phyloP scores from a whole-genome alignment of 1,139 yeast species.

The Chernovozyma aurita region DNA sequence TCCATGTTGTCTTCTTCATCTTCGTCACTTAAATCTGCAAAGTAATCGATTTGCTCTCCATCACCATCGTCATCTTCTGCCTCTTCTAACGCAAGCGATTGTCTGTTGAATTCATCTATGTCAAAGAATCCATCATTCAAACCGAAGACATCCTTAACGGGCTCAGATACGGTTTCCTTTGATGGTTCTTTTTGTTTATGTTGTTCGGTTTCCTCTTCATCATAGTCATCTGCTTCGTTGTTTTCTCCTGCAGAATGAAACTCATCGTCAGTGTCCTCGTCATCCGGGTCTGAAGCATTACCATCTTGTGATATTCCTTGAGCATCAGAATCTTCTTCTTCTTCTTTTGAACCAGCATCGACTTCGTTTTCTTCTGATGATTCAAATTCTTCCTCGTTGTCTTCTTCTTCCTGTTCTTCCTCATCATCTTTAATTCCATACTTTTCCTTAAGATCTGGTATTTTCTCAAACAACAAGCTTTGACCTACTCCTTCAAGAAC shows the following conservation, averaged over 20 bases:
- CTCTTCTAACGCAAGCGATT: conserved; percentile 68
- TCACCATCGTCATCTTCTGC: conserved; percentile 40
- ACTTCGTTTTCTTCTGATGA: conserved; percentile 11
- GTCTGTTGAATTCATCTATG: conserved; percentile 80
- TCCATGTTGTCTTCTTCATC: conserved; percentile 50
- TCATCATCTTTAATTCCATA: conserved; percentile 9
- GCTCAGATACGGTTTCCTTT: conserved; percentile 14
- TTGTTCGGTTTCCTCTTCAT: conserved; percentile 12
- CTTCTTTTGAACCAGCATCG: conserved; percentile 20
- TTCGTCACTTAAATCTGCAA: conserved; percentile 51
- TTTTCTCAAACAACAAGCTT: conserved; percentile 44
- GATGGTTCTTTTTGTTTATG: conserved; percentile 15
- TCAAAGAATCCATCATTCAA: conserved; percentile 83
- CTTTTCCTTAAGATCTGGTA: conserved; percentile 36
- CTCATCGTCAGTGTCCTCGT: not conserved
- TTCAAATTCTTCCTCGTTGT: conserved; percentile 17
- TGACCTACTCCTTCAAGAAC: conserved; percentile 70
- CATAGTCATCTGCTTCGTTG: conserved; percentile 5
- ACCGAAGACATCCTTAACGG: conserved; percentile 52
- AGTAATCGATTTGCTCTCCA: conserved; percentile 62
- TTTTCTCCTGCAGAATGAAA: not conserved
- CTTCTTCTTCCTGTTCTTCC: conserved; percentile 7
- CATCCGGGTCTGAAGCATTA: not conserved
- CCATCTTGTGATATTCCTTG: not conserved
- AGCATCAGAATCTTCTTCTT: conserved; percentile 18